Evolutionary conservation across 768 basidiomycete genomes (phyloP).

Genomic region (Termitomyces sp.): DNA sequence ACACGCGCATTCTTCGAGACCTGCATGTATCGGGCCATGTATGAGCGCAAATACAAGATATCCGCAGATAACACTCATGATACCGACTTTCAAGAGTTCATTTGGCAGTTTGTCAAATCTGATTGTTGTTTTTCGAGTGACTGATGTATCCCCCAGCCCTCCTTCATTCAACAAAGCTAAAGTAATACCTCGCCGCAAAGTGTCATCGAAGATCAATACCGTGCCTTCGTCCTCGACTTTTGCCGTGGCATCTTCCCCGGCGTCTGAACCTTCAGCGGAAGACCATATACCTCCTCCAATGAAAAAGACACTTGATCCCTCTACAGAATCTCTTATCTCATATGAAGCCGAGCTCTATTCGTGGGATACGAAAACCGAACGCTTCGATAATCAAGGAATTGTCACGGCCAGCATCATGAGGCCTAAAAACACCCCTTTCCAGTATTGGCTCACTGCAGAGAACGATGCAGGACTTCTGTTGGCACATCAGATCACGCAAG

Average conservation of each 20-base stretch:
- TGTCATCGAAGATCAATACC: slow-evolving; percentile 19
- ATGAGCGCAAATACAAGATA: slow-evolving; percentile 81
- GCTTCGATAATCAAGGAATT: slow-evolving; percentile 49
- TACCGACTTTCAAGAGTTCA: slow-evolving; percentile 70
- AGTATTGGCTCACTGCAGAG: slow-evolving; percentile 56
- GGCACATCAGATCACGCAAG: slow-evolving; percentile 55
- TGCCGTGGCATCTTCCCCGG: slow-evolving; percentile 1
- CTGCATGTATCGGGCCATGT: slow-evolving; percentile 95
- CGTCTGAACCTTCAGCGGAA: slow-evolving; percentile 1
- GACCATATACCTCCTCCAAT: neutral
- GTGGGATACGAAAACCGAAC: slow-evolving; percentile 49
- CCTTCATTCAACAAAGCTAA: slow-evolving; percentile 24
- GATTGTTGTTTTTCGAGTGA: neutral
- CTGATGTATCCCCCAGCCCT: slow-evolving; percentile 22
- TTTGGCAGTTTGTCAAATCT: slow-evolving; percentile 64
- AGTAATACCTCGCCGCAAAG: slow-evolving; percentile 26
- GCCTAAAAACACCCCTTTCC: slow-evolving; percentile 37
- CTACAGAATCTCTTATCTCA: slow-evolving; percentile 26
- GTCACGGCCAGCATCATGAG: slow-evolving; percentile 50
- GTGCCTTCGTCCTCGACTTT: slow-evolving; percentile 1
- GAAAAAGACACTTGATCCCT: slow-evolving; percentile 15
- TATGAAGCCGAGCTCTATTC: slow-evolving; percentile 54
- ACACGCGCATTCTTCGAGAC: slow-evolving; percentile 88
- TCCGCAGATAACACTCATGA: slow-evolving; percentile 67
- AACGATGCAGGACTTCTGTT: slow-evolving; percentile 45